Base-by-base conservation (phyloP, 176 grass and related monocot species). In the Carex myosuroides region DNA sequence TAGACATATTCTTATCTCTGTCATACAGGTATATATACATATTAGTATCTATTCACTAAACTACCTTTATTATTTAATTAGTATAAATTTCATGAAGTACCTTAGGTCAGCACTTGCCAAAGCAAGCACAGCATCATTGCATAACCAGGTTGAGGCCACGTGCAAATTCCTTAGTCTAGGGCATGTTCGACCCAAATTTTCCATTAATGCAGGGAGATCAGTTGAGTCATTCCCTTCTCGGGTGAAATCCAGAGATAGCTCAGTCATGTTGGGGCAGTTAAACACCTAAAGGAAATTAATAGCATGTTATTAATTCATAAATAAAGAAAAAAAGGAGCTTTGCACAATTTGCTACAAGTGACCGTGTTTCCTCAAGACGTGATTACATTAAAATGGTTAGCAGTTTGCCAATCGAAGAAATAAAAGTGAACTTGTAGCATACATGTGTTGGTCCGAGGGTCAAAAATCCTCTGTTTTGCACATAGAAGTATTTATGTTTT, bases 231-330 rank as follows among this genome's bases (percentile, higher is more conserved):
- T 92, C 84, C 93, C 86, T 88, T 91, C 87, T 79, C 78, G 71
- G 26, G 64, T 39, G 83, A 99, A 99, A 54, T 73, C 76, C 68
- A 99, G 76, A 50, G 91, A 93, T 30, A 99, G 72, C 29, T 94
- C 91, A 21, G 75, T 94, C 87, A 99, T 80, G 80, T 93, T 95
- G 57, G 89, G 90, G 71, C 93, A 99, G 84, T 95, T 99, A 32
- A 99, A 86, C 77, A 89, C 89, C 96, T 95, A 60, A 52, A 88
- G 78, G 70, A 89, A 90, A 70, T 33, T 56, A 72, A 70, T 58
- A 18, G 11, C 17, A 16, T 13, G 30, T 73, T 13, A 73, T 73
- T 30, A 76, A 76, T 54, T 0, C 39, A 20, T 11, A 22, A 44
- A 72, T 10, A 72, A 44, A 14, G 5, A 6, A 22, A 70, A 44